Conservation (phyloP, 192 early-diverging fungal species). For the Allomyces arbusculus region DNA sequence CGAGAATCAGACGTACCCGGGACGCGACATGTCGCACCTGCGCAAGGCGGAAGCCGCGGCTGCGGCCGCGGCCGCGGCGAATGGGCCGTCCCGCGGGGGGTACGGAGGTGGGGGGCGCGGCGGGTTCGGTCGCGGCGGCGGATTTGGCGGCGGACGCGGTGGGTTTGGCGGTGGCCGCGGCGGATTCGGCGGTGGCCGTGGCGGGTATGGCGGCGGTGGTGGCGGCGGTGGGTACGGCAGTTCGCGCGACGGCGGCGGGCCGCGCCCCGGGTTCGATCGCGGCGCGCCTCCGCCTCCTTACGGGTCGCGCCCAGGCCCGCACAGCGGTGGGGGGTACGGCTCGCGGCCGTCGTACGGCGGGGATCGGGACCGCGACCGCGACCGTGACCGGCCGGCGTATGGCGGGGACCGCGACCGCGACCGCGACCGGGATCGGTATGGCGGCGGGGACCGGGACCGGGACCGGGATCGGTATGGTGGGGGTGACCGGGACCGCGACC, state of each 20-base stretch:
- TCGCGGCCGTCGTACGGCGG: slow-evolving; percentile 4
- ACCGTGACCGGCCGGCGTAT: slow-evolving; percentile 13
- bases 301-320: neutral
- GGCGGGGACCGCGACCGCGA: slow-evolving; percentile 16
- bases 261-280: neutral
- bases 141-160: slow-evolving; percentile 11
- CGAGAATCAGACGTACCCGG: slow-evolving; percentile 25
- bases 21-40: slow-evolving; percentile 18
- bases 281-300: neutral
- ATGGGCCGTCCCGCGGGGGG: neutral
- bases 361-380: slow-evolving; percentile 12
- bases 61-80: slow-evolving; percentile 6
- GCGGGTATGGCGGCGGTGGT: slow-evolving; percentile 12
- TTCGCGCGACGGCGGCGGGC: slow-evolving; percentile 2
- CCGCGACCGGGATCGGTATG: slow-evolving; percentile 11
- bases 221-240: slow-evolving; percentile 23
- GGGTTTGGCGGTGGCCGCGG: slow-evolving; percentile 11
- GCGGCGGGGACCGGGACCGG: slow-evolving; percentile 6
- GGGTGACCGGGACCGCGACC: slow-evolving; percentile 6
- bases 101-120: slow-evolving; percentile 13
- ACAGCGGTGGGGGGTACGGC: neutral
- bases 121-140: slow-evolving; percentile 13
- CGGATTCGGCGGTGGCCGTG: slow-evolving; percentile 8
- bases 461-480: slow-evolving; percentile 1
- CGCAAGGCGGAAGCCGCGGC: slow-evolving; percentile 4